Evolutionary conservation across 1,284 basidiomycete genomes (phyloP), one percentile per base, ranked within the genome.

Genomic region (Rhizoctonia solani): DNA sequence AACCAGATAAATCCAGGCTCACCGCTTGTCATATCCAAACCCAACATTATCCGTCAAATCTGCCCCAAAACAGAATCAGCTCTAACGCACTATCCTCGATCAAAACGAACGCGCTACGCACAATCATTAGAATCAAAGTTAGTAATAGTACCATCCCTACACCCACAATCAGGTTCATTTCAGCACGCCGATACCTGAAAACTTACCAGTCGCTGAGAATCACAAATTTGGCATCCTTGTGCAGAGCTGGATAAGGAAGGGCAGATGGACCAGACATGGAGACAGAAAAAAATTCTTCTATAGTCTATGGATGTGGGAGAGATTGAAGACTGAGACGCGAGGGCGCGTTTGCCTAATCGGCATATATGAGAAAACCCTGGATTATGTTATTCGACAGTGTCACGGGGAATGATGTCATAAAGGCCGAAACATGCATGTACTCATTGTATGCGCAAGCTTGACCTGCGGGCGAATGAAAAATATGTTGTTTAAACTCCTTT

Each of bases 121-220:
- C 90, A 93, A 75, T 96, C 94, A 78, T 96, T 96, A 21, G 90
- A 93, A 77, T 96, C 93, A 73, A 84, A 85, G 54, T 86, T 92
- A 5, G 93, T 95, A 78, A 95, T 95, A 23, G 92, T 96, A 73
- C 93, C 93, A 79, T 95, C 93, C 93, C 88, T 91, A n/a, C n/a
- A 75, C 6, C 41, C 50, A 8, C 59, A 39, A 25, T 49, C 14
- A 61, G 21, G 32, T 1, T 4, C 23, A 21, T 46, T 21, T n/a
- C n/a, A 39, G 16, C 32, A 25, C 47, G 5, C 49, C 23, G 34
- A 30, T 42, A 67, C 56, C 42, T 47, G 27, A 42, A 63, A n/a
- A 82, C 89, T 71, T 74, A 93, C 92, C 92, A 95, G 77, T 96
- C 93, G 65, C 92, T 91, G 47, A 95, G 81, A 39, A 92, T 89